These are phyloP conservation scores for Nicotiana tomentosiformis DNA, from an alignment of 257 asterid species.

Conservation along the genomic window DNA sequence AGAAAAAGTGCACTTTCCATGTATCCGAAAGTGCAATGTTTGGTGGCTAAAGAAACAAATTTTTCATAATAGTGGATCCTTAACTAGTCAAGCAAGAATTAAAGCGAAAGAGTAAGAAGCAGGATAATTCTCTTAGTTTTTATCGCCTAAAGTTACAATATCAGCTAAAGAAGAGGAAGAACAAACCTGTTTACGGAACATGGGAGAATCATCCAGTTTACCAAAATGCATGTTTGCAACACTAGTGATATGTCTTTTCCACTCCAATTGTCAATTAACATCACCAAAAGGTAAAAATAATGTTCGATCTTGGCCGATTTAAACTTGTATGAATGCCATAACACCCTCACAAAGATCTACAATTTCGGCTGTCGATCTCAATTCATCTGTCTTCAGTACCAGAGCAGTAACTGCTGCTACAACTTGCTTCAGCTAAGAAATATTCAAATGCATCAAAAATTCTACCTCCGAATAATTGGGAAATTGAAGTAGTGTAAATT, in stretches of 20 bases:
- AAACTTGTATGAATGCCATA: neutral
- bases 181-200: constrained; percentile 96
- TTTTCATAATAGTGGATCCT: neutral
- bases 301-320: constrained; percentile 34
- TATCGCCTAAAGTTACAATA: neutral
- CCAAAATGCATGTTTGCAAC: constrained; percentile 74
- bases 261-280: constrained; percentile 16
- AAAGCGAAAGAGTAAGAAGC: neutral
- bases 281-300: neutral
- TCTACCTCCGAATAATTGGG: neutral
- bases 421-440: neutral
- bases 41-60: neutral
- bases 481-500: neutral
- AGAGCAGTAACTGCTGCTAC: neutral
- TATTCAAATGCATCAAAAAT: neutral
- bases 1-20: neutral
- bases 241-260: constrained; percentile 18
- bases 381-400: neutral
- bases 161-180: neutral
- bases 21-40: neutral
- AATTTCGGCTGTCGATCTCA: constrained; percentile 42
- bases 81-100: neutral
- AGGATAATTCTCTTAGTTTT: neutral
- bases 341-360: constrained; percentile 17
- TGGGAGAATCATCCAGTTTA: constrained; percentile 99